Evolutionary conservation across 2,329 filamentous ascomycete species (phyloP).

Genomic region (Paecilomyces niveus): DNA sequence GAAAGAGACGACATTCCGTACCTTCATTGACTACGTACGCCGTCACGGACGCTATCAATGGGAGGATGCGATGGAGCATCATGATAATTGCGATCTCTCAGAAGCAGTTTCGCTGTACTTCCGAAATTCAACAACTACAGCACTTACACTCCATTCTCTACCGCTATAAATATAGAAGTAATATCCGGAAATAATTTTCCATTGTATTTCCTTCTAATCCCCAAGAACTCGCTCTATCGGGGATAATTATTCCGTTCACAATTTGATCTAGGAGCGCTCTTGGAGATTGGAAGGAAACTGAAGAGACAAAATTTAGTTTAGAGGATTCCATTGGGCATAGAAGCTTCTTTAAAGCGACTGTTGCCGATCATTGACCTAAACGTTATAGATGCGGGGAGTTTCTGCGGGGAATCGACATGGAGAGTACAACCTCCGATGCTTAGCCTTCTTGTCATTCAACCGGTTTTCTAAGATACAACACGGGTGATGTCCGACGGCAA

Average conservation of each 20-base stretch:
- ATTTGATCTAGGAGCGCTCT: neutral
- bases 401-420: neutral
- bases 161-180: neutral
- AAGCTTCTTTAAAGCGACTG: neutral
- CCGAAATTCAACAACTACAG: neutral
- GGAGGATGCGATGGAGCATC: neutral
- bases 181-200: neutral
- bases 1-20: constrained; percentile 13
- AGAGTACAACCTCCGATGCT: neutral
- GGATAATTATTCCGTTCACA: neutral
- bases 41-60: neutral
- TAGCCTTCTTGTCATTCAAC: neutral
- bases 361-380: neutral
- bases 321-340: neutral
- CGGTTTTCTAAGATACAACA: neutral
- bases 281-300: neutral
- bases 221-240: neutral
- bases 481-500: neutral
- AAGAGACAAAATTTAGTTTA: neutral
- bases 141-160: neutral
- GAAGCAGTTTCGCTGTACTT: neutral
- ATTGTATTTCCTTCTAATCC: neutral
- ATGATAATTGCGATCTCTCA: neutral
- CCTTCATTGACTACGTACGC: constrained; percentile 12
- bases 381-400: neutral